Percentiles rank a stretch among this genome's conserved stretches.
These are phyloP conservation scores for Daedaleopsis nitida DNA, from an alignment of 768 basidiomycete species.

Conservation along the genomic window DNA sequence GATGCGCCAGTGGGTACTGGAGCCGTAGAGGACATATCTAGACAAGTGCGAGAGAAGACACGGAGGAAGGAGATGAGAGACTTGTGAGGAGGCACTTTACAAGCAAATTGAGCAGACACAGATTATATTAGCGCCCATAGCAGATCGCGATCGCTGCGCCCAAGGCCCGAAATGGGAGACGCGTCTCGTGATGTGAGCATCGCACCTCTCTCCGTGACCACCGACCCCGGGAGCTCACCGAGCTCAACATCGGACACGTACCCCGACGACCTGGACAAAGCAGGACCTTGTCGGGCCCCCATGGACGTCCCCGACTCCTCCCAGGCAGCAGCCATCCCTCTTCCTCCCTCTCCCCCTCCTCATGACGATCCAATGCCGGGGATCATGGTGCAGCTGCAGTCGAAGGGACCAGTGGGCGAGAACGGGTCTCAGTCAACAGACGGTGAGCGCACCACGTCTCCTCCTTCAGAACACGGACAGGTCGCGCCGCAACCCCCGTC, in stretches of 20 bases:
- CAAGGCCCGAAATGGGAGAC: slow-evolving; percentile 14
- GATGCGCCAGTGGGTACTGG: slow-evolving; percentile 60
- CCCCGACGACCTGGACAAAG: not conserved
- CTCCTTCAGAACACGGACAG: not conserved
- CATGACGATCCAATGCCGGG: slow-evolving; percentile 20
- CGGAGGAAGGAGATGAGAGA: too few relatives aligned
- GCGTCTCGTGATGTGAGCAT: slow-evolving; percentile 22
- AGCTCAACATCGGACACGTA: slow-evolving; percentile 1
- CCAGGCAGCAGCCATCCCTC: slow-evolving; percentile 24
- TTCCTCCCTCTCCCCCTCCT: slow-evolving; percentile 29
- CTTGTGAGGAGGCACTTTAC: too few relatives aligned
- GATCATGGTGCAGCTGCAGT: slow-evolving; percentile 10
- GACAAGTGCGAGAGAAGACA: too few relatives aligned
- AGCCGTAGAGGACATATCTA: not conserved
- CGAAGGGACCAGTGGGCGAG: slow-evolving; percentile 24
- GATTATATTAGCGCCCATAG: too few relatives aligned
- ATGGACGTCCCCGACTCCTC: slow-evolving; percentile 7
- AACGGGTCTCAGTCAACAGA: slow-evolving; percentile 15
- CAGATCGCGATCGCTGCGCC: slow-evolving; percentile 11
- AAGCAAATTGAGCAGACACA: too few relatives aligned
- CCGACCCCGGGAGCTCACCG: slow-evolving; percentile 3
- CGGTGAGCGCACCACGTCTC: not conserved
- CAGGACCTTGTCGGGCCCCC: slow-evolving; percentile 12
- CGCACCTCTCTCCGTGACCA: slow-evolving; percentile 14
- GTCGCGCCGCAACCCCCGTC: not conserved